phyloP scores from a whole-genome alignment of 1,139 yeast genomes.

The Debaryomyces udenii region DNA sequence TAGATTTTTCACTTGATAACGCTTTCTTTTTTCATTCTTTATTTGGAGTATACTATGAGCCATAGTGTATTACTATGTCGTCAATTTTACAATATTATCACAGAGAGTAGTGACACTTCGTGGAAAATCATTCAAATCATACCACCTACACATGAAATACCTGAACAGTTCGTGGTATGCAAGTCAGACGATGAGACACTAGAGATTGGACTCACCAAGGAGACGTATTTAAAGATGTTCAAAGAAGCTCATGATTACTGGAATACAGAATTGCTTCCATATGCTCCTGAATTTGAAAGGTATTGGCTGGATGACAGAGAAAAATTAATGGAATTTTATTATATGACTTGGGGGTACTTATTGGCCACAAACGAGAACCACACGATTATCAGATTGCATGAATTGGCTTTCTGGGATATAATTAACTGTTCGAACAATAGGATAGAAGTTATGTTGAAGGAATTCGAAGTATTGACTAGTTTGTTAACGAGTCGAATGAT shows the following conservation, averaged over 20 bases:
- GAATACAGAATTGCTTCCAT: slow-evolving; percentile 20
- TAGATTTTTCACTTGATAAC: neutral
- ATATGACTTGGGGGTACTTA: slow-evolving; percentile 38
- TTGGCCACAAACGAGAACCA: slow-evolving; percentile 48
- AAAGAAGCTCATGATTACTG: slow-evolving; percentile 38
- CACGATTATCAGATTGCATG: slow-evolving; percentile 36
- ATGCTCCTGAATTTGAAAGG: neutral
- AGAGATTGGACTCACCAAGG: slow-evolving; percentile 41
- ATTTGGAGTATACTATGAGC: neutral
- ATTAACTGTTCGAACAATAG: slow-evolving; percentile 11
- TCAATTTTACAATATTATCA: slow-evolving; percentile 18
- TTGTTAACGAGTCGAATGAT: slow-evolving; percentile 37
- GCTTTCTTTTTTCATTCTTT: too few relatives aligned
- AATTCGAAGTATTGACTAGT: slow-evolving; percentile 35
- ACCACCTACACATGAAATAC: slow-evolving; percentile 17
- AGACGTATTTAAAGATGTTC: slow-evolving; percentile 34
- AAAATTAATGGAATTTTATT: slow-evolving; percentile 15
- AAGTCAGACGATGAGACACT: slow-evolving; percentile 21
- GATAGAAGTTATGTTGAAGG: slow-evolving; percentile 19
- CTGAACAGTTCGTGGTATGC: slow-evolving; percentile 13
- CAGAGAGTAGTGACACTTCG: slow-evolving; percentile 10
- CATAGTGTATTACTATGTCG: neutral
- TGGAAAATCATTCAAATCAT: slow-evolving; percentile 28
- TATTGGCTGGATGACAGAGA: slow-evolving; percentile 2
- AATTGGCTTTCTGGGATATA: slow-evolving; percentile 24